Base-by-base conservation (phyloP, 495 filamentous ascomycete species). In the Daldinia vernicosa region DNA sequence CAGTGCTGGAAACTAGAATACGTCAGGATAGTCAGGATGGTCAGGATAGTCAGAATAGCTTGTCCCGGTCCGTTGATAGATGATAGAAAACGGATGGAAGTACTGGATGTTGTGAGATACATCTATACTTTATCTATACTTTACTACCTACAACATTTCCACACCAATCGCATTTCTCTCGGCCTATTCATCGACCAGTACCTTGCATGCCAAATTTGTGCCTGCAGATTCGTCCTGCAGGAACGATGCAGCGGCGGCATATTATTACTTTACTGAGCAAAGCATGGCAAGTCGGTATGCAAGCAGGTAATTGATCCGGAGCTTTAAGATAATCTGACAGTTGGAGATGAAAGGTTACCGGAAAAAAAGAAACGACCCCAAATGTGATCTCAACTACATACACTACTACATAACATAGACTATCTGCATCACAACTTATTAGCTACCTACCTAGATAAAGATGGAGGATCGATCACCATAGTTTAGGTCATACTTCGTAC, bases 141-240 rank as follows among this genome's bases (percentile, higher is more conserved):
- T 28, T 0, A 3, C 8, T 30, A 30, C 32, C 32, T 47, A 47
- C 50, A 55, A 32, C 24, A 47, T 66, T 57, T 66, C 62, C 57
- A 66, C 66, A 55, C 67, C 63, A 74, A 63, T 63, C 71, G 58
- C 54, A 24, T 67, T 57, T 70, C 62, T 37, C 53, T 74, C 71
- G 71, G 71, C 67, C 71, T 67, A 70, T 67, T 74, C 71, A 52
- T 70, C 59, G 57, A 69, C 70, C 70, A 58, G 75, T 77, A 76
- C 75, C 75, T 77, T 77, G 75, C 75, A 77, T 77, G 63, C 59
- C 66, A 69, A 69, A 61, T 74, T 64, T 76, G 75, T 74, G 71
- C 75, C 75, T 76, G 75, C 75, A 77, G 62, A 70, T 64, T 73
- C 67, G 62, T 74, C 69, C 74, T 77, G 75, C 75, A 77, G 75